Evolutionary conservation across 306 rosid species (phyloP).

Genomic region (Castanospermum australe): DNA sequence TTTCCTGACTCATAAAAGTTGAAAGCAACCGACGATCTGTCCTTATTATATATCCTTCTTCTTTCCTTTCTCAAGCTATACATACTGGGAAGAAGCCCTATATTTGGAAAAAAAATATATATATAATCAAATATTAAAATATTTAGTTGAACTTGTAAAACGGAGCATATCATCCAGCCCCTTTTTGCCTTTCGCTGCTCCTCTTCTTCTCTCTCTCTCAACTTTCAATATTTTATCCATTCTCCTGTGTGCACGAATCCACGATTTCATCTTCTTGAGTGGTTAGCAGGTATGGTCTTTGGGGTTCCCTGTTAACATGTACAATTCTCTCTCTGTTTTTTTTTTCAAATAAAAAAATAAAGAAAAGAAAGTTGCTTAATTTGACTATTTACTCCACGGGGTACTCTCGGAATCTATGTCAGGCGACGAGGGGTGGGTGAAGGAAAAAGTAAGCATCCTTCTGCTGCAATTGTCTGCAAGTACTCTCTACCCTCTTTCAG

Average conservation of each 20-base stretch:
- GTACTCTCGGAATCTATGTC: constrained; percentile 68
- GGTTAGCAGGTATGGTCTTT: constrained; percentile 40
- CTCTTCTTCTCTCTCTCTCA: neutral
- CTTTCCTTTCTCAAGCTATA: constrained; percentile 28
- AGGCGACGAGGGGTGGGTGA: constrained; percentile 45
- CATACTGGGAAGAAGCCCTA: constrained; percentile 33
- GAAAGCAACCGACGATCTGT: constrained; percentile 79
- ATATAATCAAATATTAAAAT: constrained; percentile 12
- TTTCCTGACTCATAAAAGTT: constrained; percentile 51
- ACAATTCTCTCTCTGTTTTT: constrained; percentile 7
- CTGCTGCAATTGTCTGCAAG: constrained; percentile 29
- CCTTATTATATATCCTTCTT: constrained; percentile 31
- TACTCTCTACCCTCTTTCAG: constrained; percentile 21
- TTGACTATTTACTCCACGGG: constrained; percentile 41
- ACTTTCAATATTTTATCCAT: constrained; percentile 30
- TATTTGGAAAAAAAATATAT: constrained; percentile 22
- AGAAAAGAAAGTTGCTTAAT: neutral
- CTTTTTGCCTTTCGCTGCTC: constrained; percentile 29
- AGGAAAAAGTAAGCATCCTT: constrained; percentile 9
- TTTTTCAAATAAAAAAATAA: neutral
- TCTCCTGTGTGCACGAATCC: constrained; percentile 35
- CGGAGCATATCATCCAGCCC: constrained; percentile 22
- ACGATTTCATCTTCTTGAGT: constrained; percentile 33
- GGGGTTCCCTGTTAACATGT: constrained; percentile 36
- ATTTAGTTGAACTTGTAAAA: constrained; percentile 1